Evolutionary conservation across 345 rosid species (phyloP).

Genomic region (Turnera subulata): DNA sequence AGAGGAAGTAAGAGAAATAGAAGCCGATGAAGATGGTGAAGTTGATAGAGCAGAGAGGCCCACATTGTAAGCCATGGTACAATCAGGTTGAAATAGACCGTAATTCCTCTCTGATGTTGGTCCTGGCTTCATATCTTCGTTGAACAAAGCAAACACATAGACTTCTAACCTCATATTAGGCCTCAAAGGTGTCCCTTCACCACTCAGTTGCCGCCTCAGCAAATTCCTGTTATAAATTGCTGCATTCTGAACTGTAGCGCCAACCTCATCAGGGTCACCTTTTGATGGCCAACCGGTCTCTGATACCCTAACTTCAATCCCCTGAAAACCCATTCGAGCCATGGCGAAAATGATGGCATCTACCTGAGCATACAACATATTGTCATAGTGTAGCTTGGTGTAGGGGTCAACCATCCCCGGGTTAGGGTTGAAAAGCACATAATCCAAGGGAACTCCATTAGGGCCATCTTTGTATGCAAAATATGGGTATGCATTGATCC

Average conservation of each 20-base stretch:
- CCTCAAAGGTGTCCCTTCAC: constrained; percentile 87
- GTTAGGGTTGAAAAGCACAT: constrained; percentile 83
- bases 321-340: constrained; percentile 53
- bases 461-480: constrained; percentile 86
- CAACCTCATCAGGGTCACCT: constrained; percentile 68
- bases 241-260: constrained; percentile 70
- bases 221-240: constrained; percentile 68
- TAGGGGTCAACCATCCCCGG: constrained; percentile 75
- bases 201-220: constrained; percentile 54
- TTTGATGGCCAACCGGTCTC: constrained; percentile 99
- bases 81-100: constrained; percentile 83
- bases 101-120: constrained; percentile 89
- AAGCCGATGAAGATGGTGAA: constrained; percentile 45
- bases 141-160: constrained; percentile 83
- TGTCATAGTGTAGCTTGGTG: constrained; percentile 74
- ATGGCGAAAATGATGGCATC: constrained; percentile 80
- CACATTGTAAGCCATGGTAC: constrained; percentile 80
- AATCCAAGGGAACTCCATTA: constrained; percentile 54
- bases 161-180: constrained; percentile 60
- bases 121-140: constrained; percentile 91
- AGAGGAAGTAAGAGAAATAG: constrained; percentile 69
- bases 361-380: constrained; percentile 92
- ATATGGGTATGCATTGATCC: constrained; percentile 97
- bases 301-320: constrained; percentile 72
- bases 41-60: constrained; percentile 59